Evolutionary conservation across 2,329 filamentous ascomycete genomes (phyloP), one percentile per base, ranked within the genome.

Genomic region (Fusarium burgessii): DNA sequence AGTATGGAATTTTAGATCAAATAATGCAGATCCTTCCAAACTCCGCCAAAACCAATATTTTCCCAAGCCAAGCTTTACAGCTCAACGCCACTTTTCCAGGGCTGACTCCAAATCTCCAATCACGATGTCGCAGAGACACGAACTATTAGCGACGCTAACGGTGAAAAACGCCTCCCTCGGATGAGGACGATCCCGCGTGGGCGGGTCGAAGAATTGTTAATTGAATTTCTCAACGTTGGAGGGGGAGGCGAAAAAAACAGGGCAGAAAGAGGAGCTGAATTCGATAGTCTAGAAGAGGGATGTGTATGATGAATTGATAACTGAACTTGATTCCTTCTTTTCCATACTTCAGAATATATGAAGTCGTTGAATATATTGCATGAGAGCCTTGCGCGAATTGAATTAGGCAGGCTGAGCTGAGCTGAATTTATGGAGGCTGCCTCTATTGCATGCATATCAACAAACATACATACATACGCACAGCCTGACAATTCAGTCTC

Each of bases 1-100:
- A 45, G 40, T 5, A 62, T 50, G 62, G 45, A 67, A 67, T 67
- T 67, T 38, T 23, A 43, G 36, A 51, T 62, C n/a, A 49, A 40
- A 56, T 57, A 62, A n/a, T 15, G 63, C 29, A 57, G 40, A 32
- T 35, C 41, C 40, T 41, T 45, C 56, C 38, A 38, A 27, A 20
- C 36, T 36, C 20, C 32, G 36, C 38, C 25, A 49, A 41, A 51
- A 45, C 49, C 64, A 67, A 62, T 67, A 68, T 56, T 67, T 67
- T 49, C 45, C 33, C 38, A 67, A 61, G 52, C 58, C 42, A 49
- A 64, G 61, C 56, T 59, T 62, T 25, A 43, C 65, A 67, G 65
- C 71, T 60, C 54, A 55, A 61, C 71, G 71, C 71, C 69, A 74
- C 72, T 27, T 60, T 68, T 47, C 41, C 65, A 72, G 62, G 62